Evolutionary conservation across 345 rosid species (phyloP).

Genomic region (Kernera saxatilis): DNA sequence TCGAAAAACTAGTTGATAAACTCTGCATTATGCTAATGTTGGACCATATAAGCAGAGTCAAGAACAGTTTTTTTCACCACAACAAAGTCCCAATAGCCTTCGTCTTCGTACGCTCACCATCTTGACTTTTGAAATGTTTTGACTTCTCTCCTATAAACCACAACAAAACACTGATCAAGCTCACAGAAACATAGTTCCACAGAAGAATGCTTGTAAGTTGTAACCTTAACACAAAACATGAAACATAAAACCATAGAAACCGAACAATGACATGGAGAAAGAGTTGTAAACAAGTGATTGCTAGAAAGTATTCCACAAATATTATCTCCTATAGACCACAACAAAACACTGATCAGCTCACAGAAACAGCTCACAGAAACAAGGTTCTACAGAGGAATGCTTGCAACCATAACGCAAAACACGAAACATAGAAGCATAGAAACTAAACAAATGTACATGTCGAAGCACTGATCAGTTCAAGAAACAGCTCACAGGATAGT

Average conservation of each 20-base stretch:
- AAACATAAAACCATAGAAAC: background rate
- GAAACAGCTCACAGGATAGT: constrained; percentile 1
- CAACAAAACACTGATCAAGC: constrained; percentile 22
- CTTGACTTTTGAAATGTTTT: constrained; percentile 12
- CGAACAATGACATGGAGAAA: no score
- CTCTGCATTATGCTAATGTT: background rate
- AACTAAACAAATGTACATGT: background rate
- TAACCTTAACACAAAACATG: background rate
- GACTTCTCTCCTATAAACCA: constrained; percentile 27
- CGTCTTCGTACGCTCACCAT: constrained; percentile 98
- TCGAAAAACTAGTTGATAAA: constrained; percentile 1
- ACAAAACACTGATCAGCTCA: constrained; percentile 25
- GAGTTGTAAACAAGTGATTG: no score
- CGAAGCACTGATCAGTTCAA: constrained; percentile 14
- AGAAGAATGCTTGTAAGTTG: background rate
- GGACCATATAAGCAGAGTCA: background rate
- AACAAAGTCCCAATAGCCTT: constrained; percentile 78
- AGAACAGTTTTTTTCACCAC: constrained; percentile 52
- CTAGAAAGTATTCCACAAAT: no score
- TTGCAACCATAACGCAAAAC: background rate
- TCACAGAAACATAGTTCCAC: background rate
- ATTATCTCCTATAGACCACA: constrained; percentile 27
- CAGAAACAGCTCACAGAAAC: constrained; percentile 13
- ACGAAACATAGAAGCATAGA: background rate
- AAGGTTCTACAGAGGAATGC: background rate